Conservation (phyloP, 2,329 filamentous ascomycete species). For the Neoarthrinium moseri region DNA sequence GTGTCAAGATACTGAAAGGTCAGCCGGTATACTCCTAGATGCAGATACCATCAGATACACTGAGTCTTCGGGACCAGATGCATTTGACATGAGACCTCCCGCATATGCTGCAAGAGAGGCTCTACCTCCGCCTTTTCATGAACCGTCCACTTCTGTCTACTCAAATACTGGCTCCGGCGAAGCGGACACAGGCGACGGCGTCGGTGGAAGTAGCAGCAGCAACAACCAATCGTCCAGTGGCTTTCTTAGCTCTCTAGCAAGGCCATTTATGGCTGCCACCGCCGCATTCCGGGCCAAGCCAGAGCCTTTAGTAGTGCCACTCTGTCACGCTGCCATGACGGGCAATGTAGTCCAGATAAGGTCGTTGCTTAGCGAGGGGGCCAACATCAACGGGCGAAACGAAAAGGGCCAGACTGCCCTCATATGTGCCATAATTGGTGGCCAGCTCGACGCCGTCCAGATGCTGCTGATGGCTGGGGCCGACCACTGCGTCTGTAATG, state of each 20-base stretch:
- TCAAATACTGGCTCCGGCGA: too few relatives aligned
- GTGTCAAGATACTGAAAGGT: too few relatives aligned
- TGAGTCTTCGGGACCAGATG: too few relatives aligned
- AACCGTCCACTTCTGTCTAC: too few relatives aligned
- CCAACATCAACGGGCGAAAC: slow-evolving; percentile 24
- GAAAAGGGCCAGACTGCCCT: slow-evolving; percentile 25
- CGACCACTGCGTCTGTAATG: slow-evolving; percentile 18
- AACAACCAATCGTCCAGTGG: slow-evolving; percentile 4
- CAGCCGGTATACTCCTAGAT: too few relatives aligned
- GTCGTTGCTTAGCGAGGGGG: slow-evolving; percentile 19
- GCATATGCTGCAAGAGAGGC: too few relatives aligned
- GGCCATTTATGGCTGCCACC: slow-evolving; percentile 17
- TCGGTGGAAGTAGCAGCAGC: background rate
- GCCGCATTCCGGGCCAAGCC: slow-evolving; percentile 16
- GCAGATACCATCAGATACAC: too few relatives aligned
- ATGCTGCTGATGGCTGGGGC: slow-evolving; percentile 32
- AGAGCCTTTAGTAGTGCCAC: slow-evolving; percentile 18
- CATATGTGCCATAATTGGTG: slow-evolving; percentile 22
- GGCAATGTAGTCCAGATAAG: slow-evolving; percentile 16
- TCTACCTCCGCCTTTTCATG: too few relatives aligned
- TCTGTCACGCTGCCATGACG: slow-evolving; percentile 17
- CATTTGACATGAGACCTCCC: too few relatives aligned
- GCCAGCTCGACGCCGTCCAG: slow-evolving; percentile 25
- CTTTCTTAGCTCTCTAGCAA: slow-evolving; percentile 22
- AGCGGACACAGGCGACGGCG: too few relatives aligned